phyloP scores from a whole-genome alignment of 192 early-diverging fungal species.

The Radiomyces spectabilis region DNA sequence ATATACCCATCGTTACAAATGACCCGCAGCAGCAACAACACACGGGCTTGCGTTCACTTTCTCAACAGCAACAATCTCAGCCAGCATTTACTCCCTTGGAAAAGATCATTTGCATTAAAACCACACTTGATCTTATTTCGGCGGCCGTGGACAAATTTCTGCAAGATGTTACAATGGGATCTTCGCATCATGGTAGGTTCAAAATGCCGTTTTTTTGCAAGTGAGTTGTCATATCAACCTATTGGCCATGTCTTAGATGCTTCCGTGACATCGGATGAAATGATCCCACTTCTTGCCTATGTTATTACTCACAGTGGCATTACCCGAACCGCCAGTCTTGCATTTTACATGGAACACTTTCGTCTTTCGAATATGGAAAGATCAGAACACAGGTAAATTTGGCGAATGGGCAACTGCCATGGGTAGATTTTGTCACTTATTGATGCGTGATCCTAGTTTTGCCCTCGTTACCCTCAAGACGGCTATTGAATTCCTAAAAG shows the following conservation, averaged over 20 bases:
- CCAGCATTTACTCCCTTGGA: conserved; percentile 38
- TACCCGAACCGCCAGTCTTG: conserved; percentile 31
- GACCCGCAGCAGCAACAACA: no score
- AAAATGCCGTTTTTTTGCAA: no score
- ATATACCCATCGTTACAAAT: not conserved
- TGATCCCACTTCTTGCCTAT: conserved; percentile 46
- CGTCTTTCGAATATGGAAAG: conserved; percentile 37
- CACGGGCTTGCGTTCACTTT: no score
- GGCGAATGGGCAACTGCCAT: not conserved
- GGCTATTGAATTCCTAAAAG: conserved; percentile 39
- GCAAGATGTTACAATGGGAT: conserved; percentile 4
- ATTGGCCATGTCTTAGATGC: conserved; percentile 2
- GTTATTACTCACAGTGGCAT: conserved; percentile 38
- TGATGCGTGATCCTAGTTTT: no score
- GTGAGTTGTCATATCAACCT: not conserved
- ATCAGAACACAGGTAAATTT: conserved; percentile 33
- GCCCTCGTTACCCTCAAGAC: conserved; percentile 42
- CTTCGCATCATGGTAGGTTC: not conserved
- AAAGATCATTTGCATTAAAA: conserved; percentile 35
- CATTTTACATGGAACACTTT: conserved; percentile 44
- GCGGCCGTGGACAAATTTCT: conserved; percentile 33
- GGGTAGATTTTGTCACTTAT: not conserved
- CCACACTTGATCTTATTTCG: conserved; percentile 36
- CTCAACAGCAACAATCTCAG: not conserved
- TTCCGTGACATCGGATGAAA: conserved; percentile 46